Evolutionary conservation across 257 asterid species (phyloP).

Genomic region (Ocimum tenuiflorum): DNA sequence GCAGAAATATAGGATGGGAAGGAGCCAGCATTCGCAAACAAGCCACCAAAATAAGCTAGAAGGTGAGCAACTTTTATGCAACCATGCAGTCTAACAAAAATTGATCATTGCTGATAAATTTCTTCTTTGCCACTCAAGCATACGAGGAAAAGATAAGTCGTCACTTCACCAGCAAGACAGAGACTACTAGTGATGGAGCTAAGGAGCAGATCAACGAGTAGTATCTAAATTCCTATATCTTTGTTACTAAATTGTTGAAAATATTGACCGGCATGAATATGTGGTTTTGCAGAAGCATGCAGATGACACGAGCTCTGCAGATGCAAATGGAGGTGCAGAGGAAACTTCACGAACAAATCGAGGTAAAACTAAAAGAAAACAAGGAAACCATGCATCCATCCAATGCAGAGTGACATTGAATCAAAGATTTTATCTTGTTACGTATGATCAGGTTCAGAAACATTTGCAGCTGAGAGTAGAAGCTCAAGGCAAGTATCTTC

Average conservation of each 20-base stretch:
- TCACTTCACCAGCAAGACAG: constrained; percentile 24
- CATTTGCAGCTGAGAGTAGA: constrained; percentile 73
- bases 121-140: constrained; percentile 26
- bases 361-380: constrained; percentile 37
- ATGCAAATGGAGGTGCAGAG: constrained; percentile 81
- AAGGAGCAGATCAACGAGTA: constrained; percentile 56
- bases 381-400: too few relatives aligned
- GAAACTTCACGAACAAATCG: constrained; percentile 76
- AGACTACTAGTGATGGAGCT: constrained; percentile 30
- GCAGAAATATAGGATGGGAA: constrained; percentile 83
- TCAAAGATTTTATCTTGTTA: too few relatives aligned
- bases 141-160: constrained; percentile 33
- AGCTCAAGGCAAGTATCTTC: constrained; percentile 83
- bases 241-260: background rate
- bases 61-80: constrained; percentile 24
- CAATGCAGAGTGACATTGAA: too few relatives aligned
- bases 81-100: too few relatives aligned
- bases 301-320: constrained; percentile 52
- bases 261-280: background rate
- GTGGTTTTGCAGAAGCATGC: constrained; percentile 37
- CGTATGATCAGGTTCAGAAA: constrained; percentile 61
- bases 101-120: background rate
- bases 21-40: constrained; percentile 41
- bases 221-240: background rate
- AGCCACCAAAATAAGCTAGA: constrained; percentile 32